Percentiles rank a stretch among this genome's conserved stretches.
Conservation (phyloP, 176 grass and related monocot genomes). For the Saccharum officinarum region DNA sequence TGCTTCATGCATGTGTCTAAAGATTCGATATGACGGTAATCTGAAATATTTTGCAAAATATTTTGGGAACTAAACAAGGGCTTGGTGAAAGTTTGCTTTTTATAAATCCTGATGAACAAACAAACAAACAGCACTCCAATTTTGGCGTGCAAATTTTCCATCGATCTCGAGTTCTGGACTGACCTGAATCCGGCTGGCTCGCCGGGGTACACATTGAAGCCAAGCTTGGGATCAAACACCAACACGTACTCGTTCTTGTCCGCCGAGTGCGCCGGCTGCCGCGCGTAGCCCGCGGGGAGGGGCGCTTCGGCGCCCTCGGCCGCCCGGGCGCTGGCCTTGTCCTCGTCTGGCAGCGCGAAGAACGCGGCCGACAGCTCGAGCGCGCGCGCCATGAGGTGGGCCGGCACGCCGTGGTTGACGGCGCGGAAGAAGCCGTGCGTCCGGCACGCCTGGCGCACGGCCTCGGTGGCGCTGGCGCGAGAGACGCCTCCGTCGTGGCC, state of each 20-base stretch:
- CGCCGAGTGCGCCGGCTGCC: constrained; percentile 35
- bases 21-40: too few species aligned
- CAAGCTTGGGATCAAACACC: constrained; percentile 25
- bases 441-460: constrained; percentile 30
- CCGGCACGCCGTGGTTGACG: constrained; percentile 44
- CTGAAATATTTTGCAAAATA: too few species aligned
- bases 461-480: constrained; percentile 8
- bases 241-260: constrained; percentile 55
- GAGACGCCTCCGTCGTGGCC: not conserved
- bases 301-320: constrained; percentile 5
- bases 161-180: not conserved
- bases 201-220: constrained; percentile 27
- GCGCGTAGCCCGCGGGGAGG: constrained; percentile 35
- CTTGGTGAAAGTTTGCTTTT: not conserved
- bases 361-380: constrained; percentile 34
- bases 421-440: constrained; percentile 45
- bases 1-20: too few species aligned
- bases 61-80: too few species aligned
- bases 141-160: not conserved
- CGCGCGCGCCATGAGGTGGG: constrained; percentile 19
- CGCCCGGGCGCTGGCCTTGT: constrained; percentile 27
- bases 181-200: constrained; percentile 41
- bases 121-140: not conserved
- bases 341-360: constrained; percentile 42
- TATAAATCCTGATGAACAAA: not conserved